Base-by-base conservation (phyloP, 2,329 filamentous ascomycete species). In the Talaromyces sp. region DNA sequence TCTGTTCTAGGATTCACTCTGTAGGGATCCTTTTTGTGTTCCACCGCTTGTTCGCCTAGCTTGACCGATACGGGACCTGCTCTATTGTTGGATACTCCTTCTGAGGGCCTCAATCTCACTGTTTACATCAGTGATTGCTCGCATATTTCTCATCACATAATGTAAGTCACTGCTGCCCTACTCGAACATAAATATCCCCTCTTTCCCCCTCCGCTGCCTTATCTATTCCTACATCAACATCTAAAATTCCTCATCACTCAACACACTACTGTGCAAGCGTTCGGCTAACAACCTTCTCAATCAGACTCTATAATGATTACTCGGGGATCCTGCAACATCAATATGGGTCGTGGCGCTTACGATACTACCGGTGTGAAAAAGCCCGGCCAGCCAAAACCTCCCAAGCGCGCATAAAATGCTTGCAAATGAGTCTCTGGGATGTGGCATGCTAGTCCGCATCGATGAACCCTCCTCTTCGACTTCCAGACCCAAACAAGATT, bases 351-450 rank as follows among this genome's bases (percentile, higher is more conserved):
- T 68, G 82, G 82, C 65, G 81, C 80, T 65, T 84, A 84, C 68
- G 82, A 84, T 69, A 84, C 82, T 47, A 84, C 82, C 7, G 82
- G 82, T 33, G 80, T 83, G 25, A 80, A 81, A 69, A 83, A 83
- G 73, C 82, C 81, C 50, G 74, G 74, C 52, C 74, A 73, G 67
- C 76, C 78, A 65, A 80, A 80, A 70, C 81, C 78, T 52, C 79
- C 80, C 43, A 77, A 71, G 50, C 73, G 72, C 54, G 69, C 70
- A 52, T 66, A 66, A 57, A 59, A 35, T 45, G 37, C 37, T 15
- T 7, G 22, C 27, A 62, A 45, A 15, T 7, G 47, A 31, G 22
- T 45, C 9, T 35, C 47, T 52, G 31, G 35, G 13, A 35, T 17
- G 17, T 13, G 31, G 25, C 33, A 56, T 25, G 52, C 50, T 22